A percentile compares a stretch with the other conserved stretches of the same genome.
Evolutionary conservation across 2,329 filamentous ascomycete genomes (phyloP).

Genomic region (Aaosphaeria arxii): DNA sequence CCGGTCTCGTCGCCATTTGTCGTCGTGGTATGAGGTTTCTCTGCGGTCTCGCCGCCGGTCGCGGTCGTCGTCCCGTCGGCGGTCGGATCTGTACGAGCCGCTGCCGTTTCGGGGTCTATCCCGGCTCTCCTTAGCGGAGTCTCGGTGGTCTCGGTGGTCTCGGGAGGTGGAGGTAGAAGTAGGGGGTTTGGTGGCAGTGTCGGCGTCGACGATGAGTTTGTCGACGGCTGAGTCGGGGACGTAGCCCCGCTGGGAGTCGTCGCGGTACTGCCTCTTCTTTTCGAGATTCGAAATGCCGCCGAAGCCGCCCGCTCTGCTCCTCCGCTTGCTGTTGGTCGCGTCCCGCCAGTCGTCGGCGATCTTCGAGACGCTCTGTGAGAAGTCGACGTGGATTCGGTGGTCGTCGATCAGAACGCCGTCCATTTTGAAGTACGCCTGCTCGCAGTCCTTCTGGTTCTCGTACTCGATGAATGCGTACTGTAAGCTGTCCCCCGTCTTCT

Average conservation of each 20-base stretch:
- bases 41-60: constrained; percentile 31
- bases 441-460: constrained; percentile 86
- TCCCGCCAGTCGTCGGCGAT: constrained; percentile 87
- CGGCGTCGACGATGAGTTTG: constrained; percentile 27
- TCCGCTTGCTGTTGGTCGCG: constrained; percentile 77
- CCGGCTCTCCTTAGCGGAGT: neutral
- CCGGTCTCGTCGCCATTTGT: constrained; percentile 37
- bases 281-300: constrained; percentile 86
- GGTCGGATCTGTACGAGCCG: neutral
- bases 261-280: constrained; percentile 79
- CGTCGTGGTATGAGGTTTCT: constrained; percentile 35
- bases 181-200: constrained; percentile 2
- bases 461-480: constrained; percentile 99
- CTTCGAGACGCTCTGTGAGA: constrained; percentile 88
- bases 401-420: constrained; percentile 96
- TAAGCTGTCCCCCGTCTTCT: constrained; percentile 87
- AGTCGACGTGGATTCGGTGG: constrained; percentile 96
- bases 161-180: neutral
- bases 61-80: constrained; percentile 6
- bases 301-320: constrained; percentile 66
- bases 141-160: neutral
- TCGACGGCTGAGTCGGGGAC: constrained; percentile 31
- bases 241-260: constrained; percentile 23
- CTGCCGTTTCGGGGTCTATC: constrained; percentile 1
- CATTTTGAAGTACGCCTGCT: constrained; percentile 98